Base-by-base conservation (phyloP, 2,329 filamentous ascomycete species). In the Ophiostoma pallidulum region DNA sequence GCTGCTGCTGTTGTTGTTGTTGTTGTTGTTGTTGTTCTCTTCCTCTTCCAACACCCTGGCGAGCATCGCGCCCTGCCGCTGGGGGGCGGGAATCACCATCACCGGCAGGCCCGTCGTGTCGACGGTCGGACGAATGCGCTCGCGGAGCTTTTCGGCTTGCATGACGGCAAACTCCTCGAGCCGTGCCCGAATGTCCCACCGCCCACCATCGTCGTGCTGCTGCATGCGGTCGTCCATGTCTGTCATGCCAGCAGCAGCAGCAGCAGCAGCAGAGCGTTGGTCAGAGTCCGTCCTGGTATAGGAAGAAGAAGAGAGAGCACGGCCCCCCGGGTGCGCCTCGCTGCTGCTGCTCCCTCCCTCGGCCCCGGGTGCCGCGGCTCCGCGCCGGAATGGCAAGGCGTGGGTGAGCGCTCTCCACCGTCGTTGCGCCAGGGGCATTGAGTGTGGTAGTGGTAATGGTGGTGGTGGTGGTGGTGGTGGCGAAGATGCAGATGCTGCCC, bases 141-240 rank as follows among this genome's bases (percentile, higher is more conserved):
- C 78, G 9, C 77, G 67, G 6, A 82, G 60, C 57, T 69, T 74
- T 53, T 82, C 78, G 1, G 77, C 79, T 52, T 82, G 77, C 8
- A 68, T 71, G 1, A 69, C 75, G 1, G 78, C 77, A 55, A 82
- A 82, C 41, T 80, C 73, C 50, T 83, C 79, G 1, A 82, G 58
- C 13, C 77, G 70, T 9, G 66, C 66, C 29, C 70, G 71, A 9
- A 82, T 56, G 56, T 81, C 77, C 78, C 78, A 82, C 36, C 69
- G 64, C 48, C 48, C 54, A 41, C 37, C 42, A 2, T 54, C 53
- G 24, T 54, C 54, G 33, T 47, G 50, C 16, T 42, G 45, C 16
- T 40, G 45, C 8, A 52, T 19, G 14, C 32, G 40, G 7, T 38
- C 31, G 12, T 45, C 45, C n/a, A n/a, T n/a, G n/a, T n/a, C n/a